Evolutionary conservation across 768 basidiomycete genomes (phyloP), one percentile per base, ranked within the genome.

Genomic region (Dacryopinax primogenitus): DNA sequence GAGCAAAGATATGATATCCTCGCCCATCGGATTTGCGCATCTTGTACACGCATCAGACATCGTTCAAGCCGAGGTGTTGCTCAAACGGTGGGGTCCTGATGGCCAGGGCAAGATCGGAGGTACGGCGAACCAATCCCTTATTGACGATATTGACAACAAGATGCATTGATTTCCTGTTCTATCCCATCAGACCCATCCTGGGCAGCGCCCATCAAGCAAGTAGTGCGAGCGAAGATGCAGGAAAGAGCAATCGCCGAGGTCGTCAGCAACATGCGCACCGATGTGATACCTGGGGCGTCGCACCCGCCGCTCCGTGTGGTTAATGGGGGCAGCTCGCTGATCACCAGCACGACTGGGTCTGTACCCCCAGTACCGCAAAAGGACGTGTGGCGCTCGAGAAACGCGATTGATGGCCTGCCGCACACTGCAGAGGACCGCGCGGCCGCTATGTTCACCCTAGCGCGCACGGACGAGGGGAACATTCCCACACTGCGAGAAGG

Each of bases 1-100:
- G 71, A 88, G 83, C 77, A 92, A 92, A 74, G 89, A 91, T 70
- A 92, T 92, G 87, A 86, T 94, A 3, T 90, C 89, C 16, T 82
- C 78, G 65, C 92, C 92, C 3, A 88, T 81, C 23, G 86, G 84
- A 69, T 92, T 92, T 73, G 80, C 89, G 90, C 92, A 95, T 77
- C 80, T 92, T 68, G 85, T 92, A 11, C 92, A 94, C 77, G 91
- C 92, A 33, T 92, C 89, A 65, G 89, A 92, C 76, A 89, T 87
- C 13, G 88, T 89, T 76, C 89, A 94, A 73, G 83, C 89, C 34
- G 88, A 90, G 74, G 91, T 88, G 28, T 80, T 94, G 66, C 84
- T 94, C 62, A 85, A 83, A 69, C 83, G 90, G 65, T 93, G 92
- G 91, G 87, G 88, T 36, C 87, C 88, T 47, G 92, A 94, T 76